These are phyloP conservation scores for Curvularia hawaiiensis DNA, from an alignment of 2,329 filamentous ascomycete genomes.

Conservation along the genomic window DNA sequence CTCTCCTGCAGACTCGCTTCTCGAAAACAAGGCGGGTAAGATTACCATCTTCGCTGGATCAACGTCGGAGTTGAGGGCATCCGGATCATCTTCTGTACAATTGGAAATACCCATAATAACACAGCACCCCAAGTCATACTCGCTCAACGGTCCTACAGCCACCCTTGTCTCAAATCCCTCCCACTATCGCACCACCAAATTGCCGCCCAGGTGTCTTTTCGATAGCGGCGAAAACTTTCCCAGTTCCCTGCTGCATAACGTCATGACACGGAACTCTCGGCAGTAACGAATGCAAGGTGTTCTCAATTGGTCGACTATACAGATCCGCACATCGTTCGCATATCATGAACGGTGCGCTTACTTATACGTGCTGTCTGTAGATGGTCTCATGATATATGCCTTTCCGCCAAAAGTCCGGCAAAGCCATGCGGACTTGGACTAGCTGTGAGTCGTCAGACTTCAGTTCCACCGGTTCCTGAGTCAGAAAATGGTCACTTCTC, in stretches of 20 bases:
- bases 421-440: neutral
- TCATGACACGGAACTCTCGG: conserved; percentile 13
- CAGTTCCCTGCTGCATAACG: conserved; percentile 1
- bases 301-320: conserved; percentile 2
- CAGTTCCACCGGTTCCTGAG: neutral
- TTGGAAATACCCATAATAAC: neutral
- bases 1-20: neutral
- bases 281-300: neutral
- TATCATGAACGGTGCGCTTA: conserved; percentile 13
- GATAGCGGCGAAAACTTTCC: conserved; percentile 6
- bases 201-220: conserved; percentile 2
- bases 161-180: neutral
- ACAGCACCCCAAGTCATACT: neutral
- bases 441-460: neutral
- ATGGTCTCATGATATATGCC: neutral
- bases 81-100: neutral
- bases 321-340: conserved; percentile 12
- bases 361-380: conserved; percentile 1
- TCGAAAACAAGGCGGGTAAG: conserved; percentile 1
- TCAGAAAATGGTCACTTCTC: neutral
- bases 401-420: neutral
- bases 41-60: neutral
- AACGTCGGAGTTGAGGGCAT: conserved; percentile 1
- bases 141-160: conserved; percentile 5
- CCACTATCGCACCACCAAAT: conserved; percentile 4